phyloP scores from a whole-genome alignment of 495 filamentous ascomycete species.

The Xylaria scruposa region DNA sequence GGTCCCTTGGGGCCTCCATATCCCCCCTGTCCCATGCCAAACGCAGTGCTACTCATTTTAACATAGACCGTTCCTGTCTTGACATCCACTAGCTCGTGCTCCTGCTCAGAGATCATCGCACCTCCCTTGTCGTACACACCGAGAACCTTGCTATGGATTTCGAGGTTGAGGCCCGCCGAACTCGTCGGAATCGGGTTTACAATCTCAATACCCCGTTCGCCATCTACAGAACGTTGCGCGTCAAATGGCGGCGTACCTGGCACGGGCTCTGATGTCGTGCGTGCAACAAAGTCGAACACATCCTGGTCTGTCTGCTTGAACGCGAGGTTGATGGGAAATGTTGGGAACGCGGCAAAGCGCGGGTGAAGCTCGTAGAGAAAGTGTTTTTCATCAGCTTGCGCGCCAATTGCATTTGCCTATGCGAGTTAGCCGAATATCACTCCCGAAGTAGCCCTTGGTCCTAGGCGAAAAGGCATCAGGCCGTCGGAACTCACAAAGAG shows the following conservation, averaged over 20 bases:
- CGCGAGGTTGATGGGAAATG: conserved; percentile 40
- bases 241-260: conserved; percentile 41
- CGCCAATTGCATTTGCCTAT: conserved; percentile 42
- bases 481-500: conserved; percentile 35
- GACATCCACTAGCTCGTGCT: conserved; percentile 34
- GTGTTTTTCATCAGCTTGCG: conserved; percentile 37
- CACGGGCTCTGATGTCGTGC: conserved; percentile 31
- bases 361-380: conserved; percentile 42
- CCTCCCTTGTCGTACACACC: conserved; percentile 43
- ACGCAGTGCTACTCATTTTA: conserved; percentile 34
- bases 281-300: conserved; percentile 40
- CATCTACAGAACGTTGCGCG: conserved; percentile 39
- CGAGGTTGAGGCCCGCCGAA: conserved; percentile 38
- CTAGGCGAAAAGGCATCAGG: not conserved
- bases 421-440: not conserved
- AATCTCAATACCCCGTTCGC: conserved; percentile 41
- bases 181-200: conserved; percentile 31
- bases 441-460: not conserved
- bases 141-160: conserved; percentile 35
- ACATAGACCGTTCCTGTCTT: conserved; percentile 36
- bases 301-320: conserved; percentile 41
- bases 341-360: conserved; percentile 40
- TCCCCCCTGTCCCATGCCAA: conserved; percentile 42
- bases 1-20: conserved; percentile 40
- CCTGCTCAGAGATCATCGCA: conserved; percentile 38